Base-by-base conservation (phyloP, 495 filamentous ascomycete species). In the Penicillium waksmanii region DNA sequence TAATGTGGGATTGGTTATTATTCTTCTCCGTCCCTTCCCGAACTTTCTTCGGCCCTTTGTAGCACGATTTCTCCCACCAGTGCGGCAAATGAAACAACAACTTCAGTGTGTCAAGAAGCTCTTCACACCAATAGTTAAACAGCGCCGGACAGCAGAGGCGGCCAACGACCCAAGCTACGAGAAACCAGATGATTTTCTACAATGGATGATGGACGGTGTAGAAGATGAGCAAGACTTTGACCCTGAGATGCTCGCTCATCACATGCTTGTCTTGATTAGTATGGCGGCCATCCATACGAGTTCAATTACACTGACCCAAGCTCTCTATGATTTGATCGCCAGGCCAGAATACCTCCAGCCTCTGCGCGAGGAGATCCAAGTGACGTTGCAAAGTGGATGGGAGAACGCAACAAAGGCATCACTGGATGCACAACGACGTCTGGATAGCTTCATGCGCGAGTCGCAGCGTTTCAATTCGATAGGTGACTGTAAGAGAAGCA, bases 401-500 rank as follows among this genome's bases (percentile, higher is more conserved):
- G 40, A 60, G 7, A 61, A 67, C 49, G 63, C 60, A 2, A 71
- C 65, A 2, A 64, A 61, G 53, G 25, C 49, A 15, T 60, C 53
- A 4, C 58, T 77, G 13, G 38, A 54, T 3, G 49, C 53, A 0
- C 68, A 67, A 55, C 44, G 35, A 7, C 57, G 55, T 10, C 17
- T 77, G 51, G 77, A 79, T 54, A 76, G 74, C 49, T 77, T 78
- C 21, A 33, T 79, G 51, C 68, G 67, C 0, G 77, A 79, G 51
- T 73, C 69, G 9, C 70, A 72, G 51, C 60, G 77, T 2, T 68
- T 73, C 18, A 69, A 66, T 9, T 72, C 73, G 11, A 65, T 67
- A n/a, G 64, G 69, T 21, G 71, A 75, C 64, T 55, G 74, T 75
- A 58, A 62, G 57, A 13, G 36, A 38, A 38, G 1, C 4, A 31